These are phyloP conservation scores for Rhizodiscina lignyota DNA, from an alignment of 495 filamentous ascomycete genomes.

Conservation along the genomic window DNA sequence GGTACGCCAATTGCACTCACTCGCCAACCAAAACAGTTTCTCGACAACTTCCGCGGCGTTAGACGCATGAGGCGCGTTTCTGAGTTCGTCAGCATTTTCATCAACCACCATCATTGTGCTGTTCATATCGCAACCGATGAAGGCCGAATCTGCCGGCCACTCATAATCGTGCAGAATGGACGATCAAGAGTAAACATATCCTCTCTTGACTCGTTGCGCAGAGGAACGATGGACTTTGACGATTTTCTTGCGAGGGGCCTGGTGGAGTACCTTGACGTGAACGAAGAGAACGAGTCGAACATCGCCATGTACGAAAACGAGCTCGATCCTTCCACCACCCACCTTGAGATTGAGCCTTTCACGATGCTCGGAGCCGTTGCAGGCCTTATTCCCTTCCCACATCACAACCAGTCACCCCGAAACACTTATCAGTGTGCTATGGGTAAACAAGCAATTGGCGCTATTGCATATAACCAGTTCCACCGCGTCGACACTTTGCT, in stretches of 20 bases:
- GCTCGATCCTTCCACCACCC: conserved; percentile 64
- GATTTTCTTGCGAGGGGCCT: conserved; percentile 79
- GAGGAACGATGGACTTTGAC: conserved; percentile 72
- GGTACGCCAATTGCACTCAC: conserved; percentile 82
- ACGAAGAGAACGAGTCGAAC: conserved; percentile 92
- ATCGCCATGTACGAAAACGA: conserved; percentile 79
- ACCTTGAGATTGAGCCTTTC: conserved; percentile 95
- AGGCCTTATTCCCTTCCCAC: conserved; percentile 91
- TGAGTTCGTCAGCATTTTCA: conserved; percentile 86
- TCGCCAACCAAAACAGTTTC: conserved; percentile 64
- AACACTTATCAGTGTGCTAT: conserved; percentile 99
- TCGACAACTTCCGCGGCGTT: conserved; percentile 64
- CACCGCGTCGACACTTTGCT: conserved; percentile 87
- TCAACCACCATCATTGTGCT: conserved; percentile 78
- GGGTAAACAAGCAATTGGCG: conserved; percentile 99
- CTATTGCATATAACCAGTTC: conserved; percentile 95
- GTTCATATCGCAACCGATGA: conserved; percentile 96
- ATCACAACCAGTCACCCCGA: conserved; percentile 97
- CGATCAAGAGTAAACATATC: conserved; percentile 59
- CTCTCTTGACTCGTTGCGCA: conserved; percentile 61
- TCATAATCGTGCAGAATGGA: conserved; percentile 82
- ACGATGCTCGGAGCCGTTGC: conserved; percentile 96
- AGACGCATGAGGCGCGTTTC: conserved; percentile 78
- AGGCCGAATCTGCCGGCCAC: conserved; percentile 83
- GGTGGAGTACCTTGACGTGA: conserved; percentile 93